Conservation (phyloP, 345 rosid genomes). For the Eutrema yunnanense region DNA sequence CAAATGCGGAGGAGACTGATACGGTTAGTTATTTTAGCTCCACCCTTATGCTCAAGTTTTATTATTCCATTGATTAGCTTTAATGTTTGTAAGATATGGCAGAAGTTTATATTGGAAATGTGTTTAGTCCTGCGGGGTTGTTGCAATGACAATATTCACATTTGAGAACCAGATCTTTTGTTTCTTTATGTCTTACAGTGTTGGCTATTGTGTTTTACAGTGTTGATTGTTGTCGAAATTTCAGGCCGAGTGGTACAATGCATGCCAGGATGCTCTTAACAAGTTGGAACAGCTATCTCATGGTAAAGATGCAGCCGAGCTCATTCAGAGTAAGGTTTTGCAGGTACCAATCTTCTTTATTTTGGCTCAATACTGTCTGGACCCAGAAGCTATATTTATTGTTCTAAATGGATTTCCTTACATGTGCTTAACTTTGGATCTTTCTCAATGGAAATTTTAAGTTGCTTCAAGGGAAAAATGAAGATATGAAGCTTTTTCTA, state of each 20-base stretch:
- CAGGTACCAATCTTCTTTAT: constrained; percentile 47
- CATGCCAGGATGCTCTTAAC: constrained; percentile 64
- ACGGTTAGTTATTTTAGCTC: constrained; percentile 46
- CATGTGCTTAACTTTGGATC: constrained; percentile 13
- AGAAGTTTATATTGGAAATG: neutral
- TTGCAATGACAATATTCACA: constrained; percentile 1
- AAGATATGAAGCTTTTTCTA: constrained; percentile 58
- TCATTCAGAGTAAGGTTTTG: constrained; percentile 63
- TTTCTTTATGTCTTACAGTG: constrained; percentile 6
- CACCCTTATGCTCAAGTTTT: neutral
- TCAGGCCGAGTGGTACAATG: constrained; percentile 86
- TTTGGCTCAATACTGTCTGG: constrained; percentile 5
- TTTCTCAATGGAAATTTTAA: constrained; percentile 30
- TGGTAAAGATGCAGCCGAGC: constrained; percentile 62
- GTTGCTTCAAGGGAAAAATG: constrained; percentile 67
- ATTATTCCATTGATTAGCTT: neutral
- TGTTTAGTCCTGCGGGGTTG: neutral
- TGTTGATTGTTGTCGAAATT: constrained; percentile 15
- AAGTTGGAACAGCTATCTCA: constrained; percentile 59
- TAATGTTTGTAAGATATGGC: constrained; percentile 11
- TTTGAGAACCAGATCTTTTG: constrained; percentile 9
- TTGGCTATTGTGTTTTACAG: constrained; percentile 12
- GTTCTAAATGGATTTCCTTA: neutral
- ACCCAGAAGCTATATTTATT: neutral
- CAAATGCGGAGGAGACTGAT: constrained; percentile 74